Evolutionary conservation across 495 filamentous ascomycete species (phyloP).

Genomic region (Podospora fimiseda): DNA sequence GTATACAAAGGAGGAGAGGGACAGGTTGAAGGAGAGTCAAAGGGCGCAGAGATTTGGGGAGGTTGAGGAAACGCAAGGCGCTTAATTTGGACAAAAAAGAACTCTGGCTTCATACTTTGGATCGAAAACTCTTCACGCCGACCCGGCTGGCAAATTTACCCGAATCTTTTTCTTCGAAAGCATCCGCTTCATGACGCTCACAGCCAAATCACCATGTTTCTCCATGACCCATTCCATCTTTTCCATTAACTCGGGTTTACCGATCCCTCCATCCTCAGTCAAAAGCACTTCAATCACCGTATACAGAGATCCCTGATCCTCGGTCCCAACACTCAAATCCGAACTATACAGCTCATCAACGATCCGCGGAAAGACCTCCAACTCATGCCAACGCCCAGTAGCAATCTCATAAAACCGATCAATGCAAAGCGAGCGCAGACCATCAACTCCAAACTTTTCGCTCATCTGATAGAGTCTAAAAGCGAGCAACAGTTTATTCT

Average conservation of each 20-base stretch:
- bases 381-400: constrained; percentile 17
- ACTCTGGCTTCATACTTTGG: neutral
- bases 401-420: constrained; percentile 29
- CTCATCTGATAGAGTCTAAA: constrained; percentile 41
- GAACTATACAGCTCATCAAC: constrained; percentile 29
- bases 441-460: constrained; percentile 36
- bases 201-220: constrained; percentile 11
- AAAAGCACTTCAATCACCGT: constrained; percentile 30
- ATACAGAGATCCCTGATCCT: constrained; percentile 21
- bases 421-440: constrained; percentile 29
- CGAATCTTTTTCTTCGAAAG: too few relatives aligned
- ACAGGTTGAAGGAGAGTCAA: constrained; percentile 19
- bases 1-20: constrained; percentile 22
- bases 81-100: constrained; percentile 6
- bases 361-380: constrained; percentile 23
- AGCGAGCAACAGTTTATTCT: too few relatives aligned
- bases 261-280: neutral
- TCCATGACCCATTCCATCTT: constrained; percentile 7
- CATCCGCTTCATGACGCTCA: constrained; percentile 7
- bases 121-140: neutral
- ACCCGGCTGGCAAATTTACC: too few relatives aligned
- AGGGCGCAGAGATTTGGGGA: constrained; percentile 8
- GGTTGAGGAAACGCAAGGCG: constrained; percentile 25
- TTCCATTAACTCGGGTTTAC: neutral
- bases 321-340: too few relatives aligned